A percentile compares a stretch with the other conserved stretches of the same genome.
Evolutionary conservation across 1,284 basidiomycete species (phyloP).

Genomic region (Butyriboletus appendiculatus): DNA sequence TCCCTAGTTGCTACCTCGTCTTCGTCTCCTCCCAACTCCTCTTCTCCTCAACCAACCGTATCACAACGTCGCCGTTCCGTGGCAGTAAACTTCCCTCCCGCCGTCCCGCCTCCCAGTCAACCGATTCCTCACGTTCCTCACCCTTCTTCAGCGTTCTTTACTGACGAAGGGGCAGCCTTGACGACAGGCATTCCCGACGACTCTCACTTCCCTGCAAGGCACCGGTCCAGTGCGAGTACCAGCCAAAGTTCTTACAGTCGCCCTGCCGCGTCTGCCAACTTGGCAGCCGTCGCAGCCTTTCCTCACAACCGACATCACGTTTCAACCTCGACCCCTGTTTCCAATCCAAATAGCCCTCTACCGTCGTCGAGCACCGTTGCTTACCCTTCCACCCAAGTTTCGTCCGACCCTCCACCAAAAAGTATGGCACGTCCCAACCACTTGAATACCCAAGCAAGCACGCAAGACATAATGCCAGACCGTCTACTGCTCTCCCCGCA

Average conservation of each 20-base stretch:
- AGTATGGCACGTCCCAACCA: conserved; percentile 47
- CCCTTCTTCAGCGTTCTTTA: conserved; percentile 25
- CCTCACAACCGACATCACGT: conserved; percentile 52
- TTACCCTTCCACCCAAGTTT: conserved; percentile 34
- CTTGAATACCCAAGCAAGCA: conserved; percentile 36
- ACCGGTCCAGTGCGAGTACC: conserved; percentile 33
- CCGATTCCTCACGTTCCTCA: conserved; percentile 66
- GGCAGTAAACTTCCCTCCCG: conserved; percentile 60
- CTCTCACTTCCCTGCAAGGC: conserved; percentile 22
- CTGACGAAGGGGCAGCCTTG: conserved; percentile 20
- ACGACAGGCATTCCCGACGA: conserved; percentile 18
- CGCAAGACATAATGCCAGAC: conserved; percentile 44
- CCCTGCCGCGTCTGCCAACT: conserved; percentile 53
- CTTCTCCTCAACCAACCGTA: conserved; percentile 34
- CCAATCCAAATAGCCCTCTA: conserved; percentile 28
- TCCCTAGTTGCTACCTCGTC: conserved; percentile 36
- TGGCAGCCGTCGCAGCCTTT: conserved; percentile 60
- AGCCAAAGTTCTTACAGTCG: conserved; percentile 44
- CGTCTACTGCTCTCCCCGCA: conserved; percentile 47
- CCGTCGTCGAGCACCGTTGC: conserved; percentile 32
- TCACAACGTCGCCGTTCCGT: conserved; percentile 65
- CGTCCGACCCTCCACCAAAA: conserved; percentile 58
- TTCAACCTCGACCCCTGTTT: conserved; percentile 37
- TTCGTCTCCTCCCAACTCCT: conserved; percentile 38
- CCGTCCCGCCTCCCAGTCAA: conserved; percentile 70